phyloP scores from a whole-genome alignment of 2,329 filamentous ascomycete genomes.

The Hansfordia pulvinata region DNA sequence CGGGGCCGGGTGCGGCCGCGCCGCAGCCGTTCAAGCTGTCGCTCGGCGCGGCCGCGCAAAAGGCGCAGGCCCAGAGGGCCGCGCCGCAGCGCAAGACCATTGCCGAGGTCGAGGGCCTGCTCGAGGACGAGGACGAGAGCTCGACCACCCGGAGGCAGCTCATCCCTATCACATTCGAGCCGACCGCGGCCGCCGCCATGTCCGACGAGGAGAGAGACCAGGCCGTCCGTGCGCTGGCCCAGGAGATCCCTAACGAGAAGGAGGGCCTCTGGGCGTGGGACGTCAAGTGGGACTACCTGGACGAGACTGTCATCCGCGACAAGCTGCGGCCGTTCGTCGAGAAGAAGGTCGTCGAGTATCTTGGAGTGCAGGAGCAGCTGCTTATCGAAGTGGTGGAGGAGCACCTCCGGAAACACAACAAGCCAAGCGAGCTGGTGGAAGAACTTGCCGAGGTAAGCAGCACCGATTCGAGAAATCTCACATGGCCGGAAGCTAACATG shows the following conservation, averaged over 20 bases:
- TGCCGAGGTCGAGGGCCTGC: constrained; percentile 82
- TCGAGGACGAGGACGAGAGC: constrained; percentile 89
- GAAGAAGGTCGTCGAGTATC: constrained; percentile 94
- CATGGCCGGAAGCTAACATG: constrained; percentile 13
- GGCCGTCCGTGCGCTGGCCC: constrained; percentile 68
- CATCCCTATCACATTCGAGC: constrained; percentile 72
- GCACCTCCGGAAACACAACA: constrained; percentile 62
- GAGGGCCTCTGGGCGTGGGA: constrained; percentile 84
- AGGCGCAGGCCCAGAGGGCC: constrained; percentile 39
- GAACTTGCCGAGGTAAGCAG: constrained; percentile 72
- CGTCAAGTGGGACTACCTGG: constrained; percentile 84
- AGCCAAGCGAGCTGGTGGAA: constrained; percentile 68
- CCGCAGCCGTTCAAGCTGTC: constrained; percentile 86
- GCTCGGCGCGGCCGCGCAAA: constrained; percentile 77
- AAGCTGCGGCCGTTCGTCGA: constrained; percentile 91
- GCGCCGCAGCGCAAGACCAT: constrained; percentile 60
- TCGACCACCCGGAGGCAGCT: constrained; percentile 58
- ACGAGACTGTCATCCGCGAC: constrained; percentile 66
- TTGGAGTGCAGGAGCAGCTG: constrained; percentile 93
- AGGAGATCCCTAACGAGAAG: constrained; percentile 80
- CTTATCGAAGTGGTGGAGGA: constrained; percentile 86
- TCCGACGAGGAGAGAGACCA: constrained; percentile 79
- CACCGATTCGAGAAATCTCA: constrained; percentile 1
- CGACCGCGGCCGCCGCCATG: constrained; percentile 51
- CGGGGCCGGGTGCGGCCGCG: constrained; percentile 25